phyloP scores from a whole-genome alignment of 192 early-diverging fungal genomes.

The Coemansia sp. region DNA sequence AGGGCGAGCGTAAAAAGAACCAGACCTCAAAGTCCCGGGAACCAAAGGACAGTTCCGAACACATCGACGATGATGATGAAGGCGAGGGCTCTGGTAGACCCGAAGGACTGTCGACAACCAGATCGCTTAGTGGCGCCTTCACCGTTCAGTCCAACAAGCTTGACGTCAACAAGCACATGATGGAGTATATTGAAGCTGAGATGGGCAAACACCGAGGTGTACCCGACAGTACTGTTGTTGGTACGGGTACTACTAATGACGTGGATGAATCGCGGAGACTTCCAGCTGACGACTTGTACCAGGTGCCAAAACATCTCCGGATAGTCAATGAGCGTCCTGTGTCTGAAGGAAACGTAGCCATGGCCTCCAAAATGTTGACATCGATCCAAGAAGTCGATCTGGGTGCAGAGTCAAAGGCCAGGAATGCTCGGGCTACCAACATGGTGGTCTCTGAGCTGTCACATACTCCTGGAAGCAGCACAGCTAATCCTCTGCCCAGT shows the following conservation, averaged over 20 bases:
- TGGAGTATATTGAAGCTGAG: slow-evolving; percentile 82
- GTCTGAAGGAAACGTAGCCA: slow-evolving; percentile 81
- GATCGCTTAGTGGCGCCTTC: slow-evolving; percentile 61
- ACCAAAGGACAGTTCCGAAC: slow-evolving; percentile 7
- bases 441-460: slow-evolving; percentile 21
- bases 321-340: slow-evolving; percentile 62
- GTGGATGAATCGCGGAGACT: slow-evolving; percentile 17
- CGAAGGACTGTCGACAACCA: slow-evolving; percentile 22
- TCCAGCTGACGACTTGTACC: slow-evolving; percentile 61
- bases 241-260: not conserved
- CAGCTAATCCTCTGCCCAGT: slow-evolving; percentile 13
- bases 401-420: slow-evolving; percentile 67
- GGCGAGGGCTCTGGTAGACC: slow-evolving; percentile 4
- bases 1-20: slow-evolving; percentile 22
- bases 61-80: slow-evolving; percentile 33
- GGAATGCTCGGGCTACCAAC: slow-evolving; percentile 82
- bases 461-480: slow-evolving; percentile 7
- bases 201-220: slow-evolving; percentile 36
- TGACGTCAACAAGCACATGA: slow-evolving; percentile 83
- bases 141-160: slow-evolving; percentile 72
- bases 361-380: slow-evolving; percentile 84
- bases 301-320: slow-evolving; percentile 64
- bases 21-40: not conserved
- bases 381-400: slow-evolving; percentile 91
- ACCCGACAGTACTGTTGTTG: not conserved